A percentile compares a stretch with the other conserved stretches of the same genome.
phyloP scores from a whole-genome alignment of 1,139 yeast genomes.

The Suhomyces bokatorum region DNA sequence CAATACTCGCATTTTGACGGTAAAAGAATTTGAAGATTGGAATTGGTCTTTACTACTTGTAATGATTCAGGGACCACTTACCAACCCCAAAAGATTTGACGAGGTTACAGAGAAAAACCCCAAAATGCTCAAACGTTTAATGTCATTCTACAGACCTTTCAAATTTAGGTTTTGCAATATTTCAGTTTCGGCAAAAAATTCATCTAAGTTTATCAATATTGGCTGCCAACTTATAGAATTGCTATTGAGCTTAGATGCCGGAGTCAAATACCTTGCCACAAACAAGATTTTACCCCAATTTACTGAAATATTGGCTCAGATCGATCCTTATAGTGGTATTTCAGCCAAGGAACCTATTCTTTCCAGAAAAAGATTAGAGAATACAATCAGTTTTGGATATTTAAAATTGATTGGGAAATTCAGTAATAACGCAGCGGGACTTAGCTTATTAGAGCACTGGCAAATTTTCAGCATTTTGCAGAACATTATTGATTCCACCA shows the following conservation, averaged over 20 bases:
- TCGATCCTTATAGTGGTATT: conserved; percentile 78
- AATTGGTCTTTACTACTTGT: conserved; percentile 74
- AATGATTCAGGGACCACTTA: conserved; percentile 76
- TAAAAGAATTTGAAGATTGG: conserved; percentile 85
- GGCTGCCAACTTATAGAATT: conserved; percentile 75
- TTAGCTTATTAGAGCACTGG: conserved; percentile 74
- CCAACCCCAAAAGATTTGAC: conserved; percentile 70
- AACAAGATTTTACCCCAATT: conserved; percentile 83
- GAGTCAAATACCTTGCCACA: conserved; percentile 64
- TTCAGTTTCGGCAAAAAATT: conserved; percentile 38
- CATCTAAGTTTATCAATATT: conserved; percentile 59
- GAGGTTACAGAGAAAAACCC: conserved; percentile 75
- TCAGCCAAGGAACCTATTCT: conserved; percentile 74
- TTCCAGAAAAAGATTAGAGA: conserved; percentile 56
- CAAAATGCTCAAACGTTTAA: conserved; percentile 77
- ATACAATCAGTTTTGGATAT: conserved; percentile 75
- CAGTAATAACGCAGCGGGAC: conserved; percentile 59
- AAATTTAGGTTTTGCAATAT: conserved; percentile 76
- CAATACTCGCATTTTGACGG: conserved; percentile 69
- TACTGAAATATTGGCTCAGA: conserved; percentile 84
- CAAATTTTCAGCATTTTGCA: conserved; percentile 78
- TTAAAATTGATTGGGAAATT: conserved; percentile 75
- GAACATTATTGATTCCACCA: conserved; percentile 62
- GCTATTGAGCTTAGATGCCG: conserved; percentile 62
- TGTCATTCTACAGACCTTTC: conserved; percentile 90